Conservation (phyloP, 768 basidiomycete species). For the Filobasidium floriforme region DNA sequence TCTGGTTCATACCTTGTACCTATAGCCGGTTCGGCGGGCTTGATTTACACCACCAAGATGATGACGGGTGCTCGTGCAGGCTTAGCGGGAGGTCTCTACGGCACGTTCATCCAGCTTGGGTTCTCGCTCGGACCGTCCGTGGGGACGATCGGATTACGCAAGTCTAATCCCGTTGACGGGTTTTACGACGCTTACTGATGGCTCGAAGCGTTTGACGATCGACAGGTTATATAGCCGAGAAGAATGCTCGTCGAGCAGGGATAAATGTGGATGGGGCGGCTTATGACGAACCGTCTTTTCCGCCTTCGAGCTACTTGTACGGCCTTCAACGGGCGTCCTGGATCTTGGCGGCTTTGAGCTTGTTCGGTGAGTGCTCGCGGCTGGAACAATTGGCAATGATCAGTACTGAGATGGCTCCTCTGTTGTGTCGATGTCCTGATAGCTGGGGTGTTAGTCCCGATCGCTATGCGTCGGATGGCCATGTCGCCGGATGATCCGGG, state of each 20-base stretch:
- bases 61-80: not conserved
- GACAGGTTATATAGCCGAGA: not conserved
- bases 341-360: not conserved
- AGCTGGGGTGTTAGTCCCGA: not conserved
- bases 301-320: not conserved
- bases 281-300: not conserved
- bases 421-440: not conserved
- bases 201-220: not conserved
- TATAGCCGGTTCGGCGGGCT: not conserved
- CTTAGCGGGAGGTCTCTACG: not conserved
- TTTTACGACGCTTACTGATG: not conserved
- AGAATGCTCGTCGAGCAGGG: not conserved
- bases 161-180: not conserved
- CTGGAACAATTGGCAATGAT: not conserved
- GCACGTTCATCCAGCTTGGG: not conserved
- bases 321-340: not conserved
- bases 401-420: not conserved
- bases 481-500: too few relatives aligned
- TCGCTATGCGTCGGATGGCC: not conserved
- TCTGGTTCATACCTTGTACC: not conserved
- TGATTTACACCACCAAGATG: not conserved
- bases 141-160: not conserved
- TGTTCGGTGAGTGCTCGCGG: not conserved
- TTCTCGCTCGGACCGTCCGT: not conserved
- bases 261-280: not conserved